Evolutionary conservation across 2,329 filamentous ascomycete species (phyloP).

Genomic region (Sporothrix pallida): DNA sequence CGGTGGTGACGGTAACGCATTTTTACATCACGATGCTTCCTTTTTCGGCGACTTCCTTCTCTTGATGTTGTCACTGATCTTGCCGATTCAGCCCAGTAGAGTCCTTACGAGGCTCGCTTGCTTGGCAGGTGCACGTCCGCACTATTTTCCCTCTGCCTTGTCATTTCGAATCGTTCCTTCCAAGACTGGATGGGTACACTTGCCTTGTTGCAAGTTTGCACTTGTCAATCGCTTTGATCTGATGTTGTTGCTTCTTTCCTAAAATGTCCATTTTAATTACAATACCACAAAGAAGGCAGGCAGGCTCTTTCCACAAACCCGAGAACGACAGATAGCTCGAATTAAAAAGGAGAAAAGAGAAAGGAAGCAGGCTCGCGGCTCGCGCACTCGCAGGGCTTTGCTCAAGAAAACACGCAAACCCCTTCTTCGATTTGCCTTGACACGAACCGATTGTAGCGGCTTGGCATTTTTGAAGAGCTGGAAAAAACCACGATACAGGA

Average conservation of each 20-base stretch:
- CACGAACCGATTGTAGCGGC: slow-evolving; percentile 17
- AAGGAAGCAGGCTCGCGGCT: slow-evolving; percentile 1
- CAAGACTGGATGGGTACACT: neutral
- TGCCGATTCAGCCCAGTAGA: neutral
- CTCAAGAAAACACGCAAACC: neutral
- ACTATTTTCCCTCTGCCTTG: neutral
- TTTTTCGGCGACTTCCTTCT: neutral
- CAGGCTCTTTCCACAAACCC: neutral
- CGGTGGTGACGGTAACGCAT: neutral
- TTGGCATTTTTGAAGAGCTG: neutral
- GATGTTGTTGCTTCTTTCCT: no score
- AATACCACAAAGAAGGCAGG: no score
- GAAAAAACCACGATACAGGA: neutral
- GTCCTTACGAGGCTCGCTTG: slow-evolving; percentile 10
- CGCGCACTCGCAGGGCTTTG: neutral
- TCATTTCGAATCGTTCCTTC: slow-evolving; percentile 1
- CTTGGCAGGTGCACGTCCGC: neutral
- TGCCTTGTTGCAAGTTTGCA: no score
- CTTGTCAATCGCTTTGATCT: no score
- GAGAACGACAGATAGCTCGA: neutral
- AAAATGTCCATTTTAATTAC: no score
- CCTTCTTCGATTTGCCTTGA: neutral
- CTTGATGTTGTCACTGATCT: neutral
- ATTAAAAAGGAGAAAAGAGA: neutral
- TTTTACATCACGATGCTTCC: neutral